Percentiles rank a stretch among this genome's conserved stretches.
Conservation (phyloP, 108 stramenopile species). For the Thalassiosira profunda region DNA sequence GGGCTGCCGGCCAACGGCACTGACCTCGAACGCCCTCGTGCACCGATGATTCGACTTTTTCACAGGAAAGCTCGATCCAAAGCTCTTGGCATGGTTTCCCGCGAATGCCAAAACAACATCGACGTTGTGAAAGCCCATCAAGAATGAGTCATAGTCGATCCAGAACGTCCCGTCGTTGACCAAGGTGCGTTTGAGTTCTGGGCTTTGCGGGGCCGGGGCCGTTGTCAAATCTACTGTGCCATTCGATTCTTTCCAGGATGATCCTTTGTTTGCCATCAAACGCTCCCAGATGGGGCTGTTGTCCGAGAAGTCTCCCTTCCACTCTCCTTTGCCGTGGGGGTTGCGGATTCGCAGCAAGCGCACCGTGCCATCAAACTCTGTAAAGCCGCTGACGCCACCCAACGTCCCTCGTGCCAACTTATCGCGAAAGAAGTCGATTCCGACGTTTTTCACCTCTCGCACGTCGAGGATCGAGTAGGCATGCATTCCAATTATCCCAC, state of each 20-base stretch:
- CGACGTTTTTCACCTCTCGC: conserved; percentile 70
- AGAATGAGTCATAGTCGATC: conserved; percentile 76
- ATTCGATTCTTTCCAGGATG: conserved; percentile 8
- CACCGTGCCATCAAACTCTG: conserved; percentile 72
- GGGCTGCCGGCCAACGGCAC: conserved; percentile 46
- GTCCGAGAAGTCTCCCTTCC: conserved; percentile 82
- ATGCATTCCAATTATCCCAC: conserved; percentile 90
- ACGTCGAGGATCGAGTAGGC: conserved; percentile 96
- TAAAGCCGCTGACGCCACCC: conserved; percentile 69
- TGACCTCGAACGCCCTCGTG: conserved; percentile 63
- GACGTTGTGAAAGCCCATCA: conserved; percentile 74
- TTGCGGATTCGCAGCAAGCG: conserved; percentile 85
- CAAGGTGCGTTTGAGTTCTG: conserved; percentile 59
- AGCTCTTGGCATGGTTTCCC: conserved; percentile 68
- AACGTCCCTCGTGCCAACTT: conserved; percentile 36
- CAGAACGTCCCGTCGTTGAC: conserved; percentile 77
- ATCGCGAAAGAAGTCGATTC: conserved; percentile 64
- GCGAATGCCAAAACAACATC: conserved; percentile 74
- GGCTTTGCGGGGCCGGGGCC: conserved; percentile 19
- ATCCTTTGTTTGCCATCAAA: conserved; percentile 50
- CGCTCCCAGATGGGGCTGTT: conserved; percentile 53
- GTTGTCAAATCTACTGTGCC: conserved; percentile 5
- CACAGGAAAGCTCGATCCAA: conserved; percentile 64
- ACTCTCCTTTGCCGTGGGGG: conserved; percentile 83
- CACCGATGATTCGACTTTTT: conserved; percentile 73